A percentile compares a stretch with the other conserved stretches of the same genome.
These are phyloP conservation scores for Aspergillus piperis DNA, from an alignment of 2,329 filamentous ascomycete species.

Conservation along the genomic window DNA sequence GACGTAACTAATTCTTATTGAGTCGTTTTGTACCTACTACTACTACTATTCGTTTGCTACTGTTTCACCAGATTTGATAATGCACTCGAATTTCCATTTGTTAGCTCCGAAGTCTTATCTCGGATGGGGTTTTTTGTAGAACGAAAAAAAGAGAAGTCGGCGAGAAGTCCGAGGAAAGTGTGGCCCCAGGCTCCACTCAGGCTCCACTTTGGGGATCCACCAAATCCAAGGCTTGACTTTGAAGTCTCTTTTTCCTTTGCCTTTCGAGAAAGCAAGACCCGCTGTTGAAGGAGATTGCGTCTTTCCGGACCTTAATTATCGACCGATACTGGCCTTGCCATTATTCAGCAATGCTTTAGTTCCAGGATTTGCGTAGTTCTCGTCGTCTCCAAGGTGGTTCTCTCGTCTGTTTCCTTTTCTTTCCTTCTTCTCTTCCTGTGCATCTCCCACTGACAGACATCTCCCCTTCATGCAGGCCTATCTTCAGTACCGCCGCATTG, in stretches of 20 bases:
- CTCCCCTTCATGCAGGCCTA: constrained; percentile 25
- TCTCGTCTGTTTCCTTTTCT: neutral
- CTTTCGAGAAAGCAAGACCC: neutral
- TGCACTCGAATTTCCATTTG: neutral
- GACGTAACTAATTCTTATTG: neutral
- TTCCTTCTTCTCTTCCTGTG: neutral
- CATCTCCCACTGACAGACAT: neutral
- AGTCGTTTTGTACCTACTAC: neutral
- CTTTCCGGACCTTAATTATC: neutral
- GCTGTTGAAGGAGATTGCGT: neutral
- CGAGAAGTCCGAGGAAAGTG: too few species aligned
- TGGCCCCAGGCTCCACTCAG: too few species aligned
- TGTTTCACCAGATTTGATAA: neutral
- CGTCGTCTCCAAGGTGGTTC: neutral
- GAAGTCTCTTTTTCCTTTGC: neutral
- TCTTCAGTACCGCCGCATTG: constrained; percentile 26
- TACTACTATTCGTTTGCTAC: neutral
- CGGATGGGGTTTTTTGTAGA: too few species aligned
- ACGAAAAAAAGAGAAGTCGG: too few species aligned
- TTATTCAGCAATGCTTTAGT: neutral
- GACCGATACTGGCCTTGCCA: neutral
- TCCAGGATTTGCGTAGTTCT: neutral
- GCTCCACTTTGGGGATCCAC: too few species aligned
- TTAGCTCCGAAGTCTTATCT: too few species aligned
- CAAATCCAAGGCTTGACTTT: too few species aligned